Base-by-base conservation (phyloP, 495 filamentous ascomycete species). In the Talaromyces liani region DNA sequence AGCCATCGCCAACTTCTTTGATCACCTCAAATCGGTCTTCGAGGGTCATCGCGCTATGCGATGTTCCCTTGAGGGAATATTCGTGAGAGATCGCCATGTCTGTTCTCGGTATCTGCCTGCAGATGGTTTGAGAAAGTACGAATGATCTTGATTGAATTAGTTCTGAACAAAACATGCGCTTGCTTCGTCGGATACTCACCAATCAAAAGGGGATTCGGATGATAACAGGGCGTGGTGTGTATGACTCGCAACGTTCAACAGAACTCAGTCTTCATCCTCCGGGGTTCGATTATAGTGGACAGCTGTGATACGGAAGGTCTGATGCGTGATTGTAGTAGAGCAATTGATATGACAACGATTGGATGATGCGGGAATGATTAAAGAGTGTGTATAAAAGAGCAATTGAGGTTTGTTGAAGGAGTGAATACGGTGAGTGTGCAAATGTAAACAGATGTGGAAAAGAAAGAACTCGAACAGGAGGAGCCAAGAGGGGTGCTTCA, bases 1-100 rank as follows among this genome's bases (percentile, higher is more conserved):
- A 97, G 62, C 94, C 94, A 88, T 99, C 94, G 7, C 94, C 94
- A 68, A 99, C 93, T 66, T 99, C 94, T 76, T 98, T 99, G 67
- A 98, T 77, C 45, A 99, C 87, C 75, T 99, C 94, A 71, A 96
- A 99, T 65, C 91, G 87, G 73, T 98, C 94, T 74, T 90, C 87
- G 12, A 92, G 80, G 7, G 84, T 70, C 63, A 81, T 76, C 63
- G 83, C 80, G 58, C 73, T 73, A 16, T 78, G 74, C 29, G 80
- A 71, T 47, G 81, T 77, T 70, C 80, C 81, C 65, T 86, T 80
- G 65, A 84, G 79, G 70, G 84, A 79, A 56, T 82, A 67, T 60
- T 91, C 87, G 70, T 88, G 85, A 70, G 83, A 77, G 71, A 88
- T 81, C 25, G 87, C 86, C 89, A 92, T 92, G 62, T 67, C 85